Evolutionary conservation across 2,329 filamentous ascomycete genomes (phyloP), one percentile per base, ranked within the genome.

Genomic region (Ophiocordyceps camponoti-leonardi): DNA sequence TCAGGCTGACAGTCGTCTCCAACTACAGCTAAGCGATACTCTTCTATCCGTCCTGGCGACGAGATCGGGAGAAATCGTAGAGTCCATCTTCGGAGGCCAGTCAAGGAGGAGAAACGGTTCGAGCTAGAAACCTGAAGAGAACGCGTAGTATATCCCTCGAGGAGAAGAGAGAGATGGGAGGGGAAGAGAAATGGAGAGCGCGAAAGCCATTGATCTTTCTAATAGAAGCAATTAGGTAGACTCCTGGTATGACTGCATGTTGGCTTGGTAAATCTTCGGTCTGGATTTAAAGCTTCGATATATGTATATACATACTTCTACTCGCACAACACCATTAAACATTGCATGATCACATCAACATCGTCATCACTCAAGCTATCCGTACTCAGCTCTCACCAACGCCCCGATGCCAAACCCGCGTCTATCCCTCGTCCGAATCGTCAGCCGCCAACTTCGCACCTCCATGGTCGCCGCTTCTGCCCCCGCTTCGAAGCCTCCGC

Each of bases 1-100:
- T 19, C 18, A 18, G 37, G 44, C 56, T 59, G 49, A 55, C 51
- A 43, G 47, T 44, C 6, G 35, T 16, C 43, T 47, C 26, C 26
- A 8, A 18, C 44, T 44, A 47, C 54, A 83, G 77, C 65, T 93
- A 63, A 86, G 84, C 59, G 84, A 93, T 61, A 86, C 81, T 42
- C 72, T 93, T 45, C 71, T 93, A 45, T 90, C 84, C 2, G 82
- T 92, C 49, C 67, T 92, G 50, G 77, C 83, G 7, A 77, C 80
- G 23, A 69, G 86, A 46, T 82, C 83, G 31, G 84, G 83, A 23
- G 83, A 92, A 64, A 78, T 92, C 58, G 81, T 90, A 18, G 63
- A 79, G 49, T 81, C 79, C 33, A 80, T 92, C 49, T 92, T 92
- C 60, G 53, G 51, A n/a, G 45, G 52, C 18, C 18, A 44, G 19